Percentiles rank a stretch among this genome's conserved stretches.
These are phyloP conservation scores for Simmondsia chinensis DNA, from an alignment of 148 eudicot species.

Conservation along the genomic window DNA sequence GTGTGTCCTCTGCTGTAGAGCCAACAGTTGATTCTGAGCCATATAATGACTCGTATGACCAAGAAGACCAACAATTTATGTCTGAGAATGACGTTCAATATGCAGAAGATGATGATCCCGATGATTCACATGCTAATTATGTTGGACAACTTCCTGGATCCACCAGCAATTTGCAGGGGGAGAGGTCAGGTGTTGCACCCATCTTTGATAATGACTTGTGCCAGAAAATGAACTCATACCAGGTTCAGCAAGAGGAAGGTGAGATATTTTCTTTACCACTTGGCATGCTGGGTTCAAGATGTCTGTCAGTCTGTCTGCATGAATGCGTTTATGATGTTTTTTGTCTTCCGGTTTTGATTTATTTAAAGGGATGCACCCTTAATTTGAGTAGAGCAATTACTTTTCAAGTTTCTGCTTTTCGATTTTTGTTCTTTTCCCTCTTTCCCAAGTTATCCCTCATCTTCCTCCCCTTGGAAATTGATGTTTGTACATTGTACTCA, in stretches of 20 bases:
- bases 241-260: constrained; percentile 58
- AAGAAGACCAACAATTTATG: constrained; percentile 20
- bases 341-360: no score
- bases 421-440: no score
- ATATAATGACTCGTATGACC: constrained; percentile 34
- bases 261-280: not conserved
- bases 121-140: constrained; percentile 20
- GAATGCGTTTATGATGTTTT: no score
- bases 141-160: constrained; percentile 31
- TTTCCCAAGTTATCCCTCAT: no score
- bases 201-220: constrained; percentile 43
- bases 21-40: constrained; percentile 31
- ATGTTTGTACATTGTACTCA: no score
- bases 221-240: constrained; percentile 40
- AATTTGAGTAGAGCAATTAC: no score
- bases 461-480: no score
- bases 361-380: no score
- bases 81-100: constrained; percentile 32
- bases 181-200: constrained; percentile 38
- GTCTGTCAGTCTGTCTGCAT: no score
- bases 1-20: constrained; percentile 23
- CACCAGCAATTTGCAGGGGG: constrained; percentile 35
- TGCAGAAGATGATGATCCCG: constrained; percentile 29
- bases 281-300: no score
- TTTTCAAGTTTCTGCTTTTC: no score